phyloP scores from a whole-genome alignment of 2,329 filamentous ascomycete genomes.

The Aspergillus sp. region DNA sequence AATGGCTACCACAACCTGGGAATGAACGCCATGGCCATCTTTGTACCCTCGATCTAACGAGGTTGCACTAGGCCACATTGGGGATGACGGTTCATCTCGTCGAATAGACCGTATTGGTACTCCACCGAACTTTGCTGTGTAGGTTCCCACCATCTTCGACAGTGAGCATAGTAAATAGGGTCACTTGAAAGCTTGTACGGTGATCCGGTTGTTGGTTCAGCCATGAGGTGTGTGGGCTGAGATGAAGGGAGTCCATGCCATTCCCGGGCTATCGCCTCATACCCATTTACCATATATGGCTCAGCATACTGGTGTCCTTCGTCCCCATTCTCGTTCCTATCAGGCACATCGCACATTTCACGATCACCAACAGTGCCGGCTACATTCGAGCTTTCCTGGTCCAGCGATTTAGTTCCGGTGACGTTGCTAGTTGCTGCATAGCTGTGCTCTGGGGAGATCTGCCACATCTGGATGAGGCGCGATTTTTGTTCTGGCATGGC shows the following conservation, averaged over 20 bases:
- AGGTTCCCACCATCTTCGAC: conserved; percentile 43
- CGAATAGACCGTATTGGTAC: conserved; percentile 42
- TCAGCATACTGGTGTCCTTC: conserved; percentile 57
- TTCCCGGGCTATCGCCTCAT: conserved; percentile 67
- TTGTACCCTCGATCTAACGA: neutral
- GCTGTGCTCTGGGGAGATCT: conserved; percentile 62
- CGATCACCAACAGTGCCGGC: conserved; percentile 15
- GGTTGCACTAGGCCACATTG: conserved; percentile 19
- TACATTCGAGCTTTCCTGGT: neutral
- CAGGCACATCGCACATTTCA: conserved; percentile 49
- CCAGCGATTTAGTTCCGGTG: neutral
- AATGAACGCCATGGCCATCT: neutral
- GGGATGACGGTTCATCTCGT: conserved; percentile 34
- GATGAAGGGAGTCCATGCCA: conserved; percentile 56
- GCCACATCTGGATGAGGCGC: conserved; percentile 81
- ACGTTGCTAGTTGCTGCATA: conserved; percentile 12
- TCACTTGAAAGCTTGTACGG: conserved; percentile 43
- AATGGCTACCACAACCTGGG: neutral
- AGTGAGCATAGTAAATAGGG: conserved; percentile 40
- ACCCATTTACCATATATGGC: conserved; percentile 83
- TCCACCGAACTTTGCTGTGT: conserved; percentile 35
- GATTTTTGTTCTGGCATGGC: conserved; percentile 72
- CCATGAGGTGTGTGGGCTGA: conserved; percentile 7
- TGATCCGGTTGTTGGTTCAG: conserved; percentile 33
- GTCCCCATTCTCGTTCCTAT: conserved; percentile 17